phyloP scores from a whole-genome alignment of 2,329 filamentous ascomycete genomes.

The Septoria petroselini region DNA sequence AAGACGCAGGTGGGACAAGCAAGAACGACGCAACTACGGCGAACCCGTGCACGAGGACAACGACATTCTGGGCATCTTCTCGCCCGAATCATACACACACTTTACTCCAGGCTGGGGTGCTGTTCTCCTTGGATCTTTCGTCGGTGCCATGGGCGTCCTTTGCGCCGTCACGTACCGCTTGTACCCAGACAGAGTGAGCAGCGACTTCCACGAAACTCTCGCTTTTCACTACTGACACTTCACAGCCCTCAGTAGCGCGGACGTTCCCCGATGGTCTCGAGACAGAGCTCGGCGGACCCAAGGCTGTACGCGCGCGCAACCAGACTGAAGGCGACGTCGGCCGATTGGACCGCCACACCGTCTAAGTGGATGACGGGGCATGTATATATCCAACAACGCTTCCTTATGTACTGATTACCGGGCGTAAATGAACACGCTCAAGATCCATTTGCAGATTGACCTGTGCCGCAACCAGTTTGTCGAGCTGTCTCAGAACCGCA shows the following conservation, averaged over 20 bases:
- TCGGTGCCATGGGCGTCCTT: constrained; percentile 42
- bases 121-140: constrained; percentile 53
- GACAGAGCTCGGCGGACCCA: constrained; percentile 47
- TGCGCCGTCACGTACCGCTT: constrained; percentile 40
- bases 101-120: constrained; percentile 68
- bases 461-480: too few relatives aligned
- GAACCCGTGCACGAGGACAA: constrained; percentile 97
- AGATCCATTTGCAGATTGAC: too few relatives aligned
- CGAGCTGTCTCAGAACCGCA: too few relatives aligned
- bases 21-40: constrained; percentile 94
- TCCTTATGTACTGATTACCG: constrained; percentile 8
- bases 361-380: constrained; percentile 9
- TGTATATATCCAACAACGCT: constrained; percentile 19
- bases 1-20: constrained; percentile 73
- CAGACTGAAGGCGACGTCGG: constrained; percentile 26
- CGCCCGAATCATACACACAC: constrained; percentile 85
- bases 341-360: constrained; percentile 20
- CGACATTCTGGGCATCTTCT: constrained; percentile 86
- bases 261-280: constrained; percentile 50
- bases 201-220: neutral
- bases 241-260: constrained; percentile 42
- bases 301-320: constrained; percentile 37
- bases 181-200: constrained; percentile 46
- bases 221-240: neutral
- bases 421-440: too few relatives aligned